Evolutionary conservation across 805 yeast genomes (phyloP).

Genomic region (Ogataea ramenticola): DNA sequence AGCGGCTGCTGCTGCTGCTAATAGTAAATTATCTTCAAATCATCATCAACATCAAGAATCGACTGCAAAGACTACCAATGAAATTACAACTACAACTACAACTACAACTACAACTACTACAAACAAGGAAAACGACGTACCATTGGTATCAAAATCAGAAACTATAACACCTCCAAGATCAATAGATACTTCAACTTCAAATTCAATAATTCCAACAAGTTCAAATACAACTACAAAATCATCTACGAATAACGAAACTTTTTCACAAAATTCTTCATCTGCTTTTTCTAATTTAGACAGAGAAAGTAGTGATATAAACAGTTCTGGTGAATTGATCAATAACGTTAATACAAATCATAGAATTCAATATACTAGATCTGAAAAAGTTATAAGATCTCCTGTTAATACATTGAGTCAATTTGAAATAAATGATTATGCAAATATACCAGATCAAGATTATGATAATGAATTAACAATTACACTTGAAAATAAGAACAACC

Average conservation of each 20-base stretch:
- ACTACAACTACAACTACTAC: not conserved
- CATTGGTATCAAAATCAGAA: not conserved
- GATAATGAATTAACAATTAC: not conserved
- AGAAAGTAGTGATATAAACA: too few species aligned
- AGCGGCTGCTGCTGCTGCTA: constrained; percentile 6
- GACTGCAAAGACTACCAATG: too few species aligned
- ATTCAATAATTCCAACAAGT: not conserved
- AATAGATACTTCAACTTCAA: not conserved
- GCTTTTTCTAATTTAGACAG: not conserved
- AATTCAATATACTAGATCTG: not conserved
- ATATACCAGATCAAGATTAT: not conserved
- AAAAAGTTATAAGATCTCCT: not conserved
- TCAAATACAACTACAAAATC: not conserved
- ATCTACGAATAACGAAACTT: not conserved
- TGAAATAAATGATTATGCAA: not conserved
- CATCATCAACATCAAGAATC: too few species aligned
- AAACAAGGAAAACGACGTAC: not conserved
- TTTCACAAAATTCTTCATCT: not conserved
- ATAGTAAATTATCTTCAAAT: too few species aligned
- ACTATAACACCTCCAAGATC: not conserved
- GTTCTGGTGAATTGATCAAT: too few species aligned
- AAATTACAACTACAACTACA: constrained; percentile 3
- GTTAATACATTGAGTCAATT: not conserved
- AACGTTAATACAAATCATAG: not conserved
- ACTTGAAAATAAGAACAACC: not conserved